These are phyloP conservation scores for Zygotorulaspora chibaensis DNA, from an alignment of 805 yeast species.

Conservation along the genomic window DNA sequence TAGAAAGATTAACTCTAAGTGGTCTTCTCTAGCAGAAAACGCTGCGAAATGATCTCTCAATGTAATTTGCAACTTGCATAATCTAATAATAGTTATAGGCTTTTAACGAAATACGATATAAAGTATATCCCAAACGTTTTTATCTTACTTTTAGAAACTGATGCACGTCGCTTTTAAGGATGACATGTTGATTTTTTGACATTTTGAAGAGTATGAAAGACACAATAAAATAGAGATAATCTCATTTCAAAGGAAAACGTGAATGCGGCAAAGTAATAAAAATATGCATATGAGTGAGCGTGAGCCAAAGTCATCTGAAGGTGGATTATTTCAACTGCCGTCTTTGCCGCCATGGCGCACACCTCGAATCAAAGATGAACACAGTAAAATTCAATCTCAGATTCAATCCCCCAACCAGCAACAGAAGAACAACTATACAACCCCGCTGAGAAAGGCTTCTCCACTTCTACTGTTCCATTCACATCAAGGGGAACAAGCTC, in stretches of 20 bases:
- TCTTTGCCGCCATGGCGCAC: slow-evolving; percentile 31
- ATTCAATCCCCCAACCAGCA: neutral
- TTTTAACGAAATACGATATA: neutral
- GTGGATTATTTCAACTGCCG: slow-evolving; percentile 22
- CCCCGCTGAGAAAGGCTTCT: slow-evolving; percentile 23
- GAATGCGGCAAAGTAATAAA: neutral
- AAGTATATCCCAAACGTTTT: neutral
- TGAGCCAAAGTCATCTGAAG: neutral
- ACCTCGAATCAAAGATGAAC: slow-evolving; percentile 14
- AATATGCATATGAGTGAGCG: neutral
- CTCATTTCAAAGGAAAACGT: too few relatives aligned
- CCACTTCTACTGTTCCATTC: slow-evolving; percentile 13
- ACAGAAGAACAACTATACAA: slow-evolving; percentile 12
- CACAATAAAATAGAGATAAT: neutral
- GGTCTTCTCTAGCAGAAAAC: slow-evolving; percentile 43
- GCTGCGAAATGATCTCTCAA: neutral
- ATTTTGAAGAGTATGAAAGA: neutral
- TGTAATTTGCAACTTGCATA: too few relatives aligned
- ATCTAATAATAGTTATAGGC: too few relatives aligned
- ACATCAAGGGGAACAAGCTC: slow-evolving; percentile 5
- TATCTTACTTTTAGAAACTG: too few relatives aligned
- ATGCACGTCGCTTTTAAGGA: too few relatives aligned
- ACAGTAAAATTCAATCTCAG: neutral
- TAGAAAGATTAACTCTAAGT: slow-evolving; percentile 77
- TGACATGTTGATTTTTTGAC: too few relatives aligned